These are phyloP conservation scores for Coniochaeta sp. DNA, from an alignment of 2,329 filamentous ascomycete species.

Conservation along the genomic window DNA sequence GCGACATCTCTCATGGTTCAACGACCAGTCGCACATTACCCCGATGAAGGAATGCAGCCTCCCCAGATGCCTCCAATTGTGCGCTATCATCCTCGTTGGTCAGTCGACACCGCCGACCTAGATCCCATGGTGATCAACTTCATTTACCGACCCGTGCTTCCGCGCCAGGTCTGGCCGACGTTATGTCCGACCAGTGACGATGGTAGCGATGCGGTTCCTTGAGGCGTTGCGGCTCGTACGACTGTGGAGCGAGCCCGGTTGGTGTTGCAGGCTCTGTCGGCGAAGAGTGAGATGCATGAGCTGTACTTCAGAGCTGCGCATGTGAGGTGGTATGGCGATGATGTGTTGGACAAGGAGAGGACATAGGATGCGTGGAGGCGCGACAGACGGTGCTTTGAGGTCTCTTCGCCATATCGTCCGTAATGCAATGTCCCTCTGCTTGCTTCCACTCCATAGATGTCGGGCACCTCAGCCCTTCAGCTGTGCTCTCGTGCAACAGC, in stretches of 20 bases:
- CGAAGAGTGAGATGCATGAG: slow-evolving; percentile 11
- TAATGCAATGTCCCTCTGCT: too few species aligned
- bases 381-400: too few species aligned
- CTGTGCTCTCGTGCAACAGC: too few species aligned
- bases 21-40: slow-evolving; percentile 10
- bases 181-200: slow-evolving; percentile 3
- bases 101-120: not conserved
- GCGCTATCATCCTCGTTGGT: slow-evolving; percentile 5
- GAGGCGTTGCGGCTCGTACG: slow-evolving; percentile 10
- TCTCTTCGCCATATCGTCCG: too few species aligned
- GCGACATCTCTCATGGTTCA: slow-evolving; percentile 14
- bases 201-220: slow-evolving; percentile 8
- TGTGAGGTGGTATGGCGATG: slow-evolving; percentile 8
- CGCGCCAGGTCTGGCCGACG: slow-evolving; percentile 11
- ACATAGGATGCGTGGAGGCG: slow-evolving; percentile 8
- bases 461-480: too few species aligned
- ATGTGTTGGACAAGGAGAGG: slow-evolving; percentile 8
- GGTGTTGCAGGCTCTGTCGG: slow-evolving; percentile 12
- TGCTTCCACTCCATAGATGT: too few species aligned
- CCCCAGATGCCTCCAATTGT: slow-evolving; percentile 13
- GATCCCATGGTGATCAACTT: slow-evolving; percentile 15
- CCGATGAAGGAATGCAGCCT: slow-evolving; percentile 11
- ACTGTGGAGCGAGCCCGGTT: slow-evolving; percentile 11
- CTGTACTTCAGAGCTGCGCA: slow-evolving; percentile 11
- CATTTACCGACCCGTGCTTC: slow-evolving; percentile 14